Conservation (phyloP, 106 monocot species). For the Dendrobium nobile region DNA sequence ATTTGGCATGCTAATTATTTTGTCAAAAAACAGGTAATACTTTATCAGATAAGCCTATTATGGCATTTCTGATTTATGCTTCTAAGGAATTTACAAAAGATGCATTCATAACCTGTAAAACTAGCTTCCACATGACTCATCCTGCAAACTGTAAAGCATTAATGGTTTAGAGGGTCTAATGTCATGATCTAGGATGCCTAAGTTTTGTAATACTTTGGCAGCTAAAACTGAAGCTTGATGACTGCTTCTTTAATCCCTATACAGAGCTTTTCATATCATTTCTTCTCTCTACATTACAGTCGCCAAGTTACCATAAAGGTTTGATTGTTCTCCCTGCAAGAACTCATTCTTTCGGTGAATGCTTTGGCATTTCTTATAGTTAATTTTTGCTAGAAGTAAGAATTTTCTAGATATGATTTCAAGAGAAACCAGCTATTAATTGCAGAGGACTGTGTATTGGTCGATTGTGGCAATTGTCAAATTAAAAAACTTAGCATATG, state of each 20-base stretch:
- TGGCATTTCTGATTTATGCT: not conserved
- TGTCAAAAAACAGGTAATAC: not conserved
- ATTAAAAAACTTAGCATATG: no score
- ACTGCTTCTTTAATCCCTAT: not conserved
- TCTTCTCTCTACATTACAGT: not conserved
- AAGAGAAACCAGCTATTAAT: not conserved
- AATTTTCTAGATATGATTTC: not conserved
- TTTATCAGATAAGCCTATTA: not conserved
- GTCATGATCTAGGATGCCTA: not conserved
- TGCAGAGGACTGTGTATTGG: no score
- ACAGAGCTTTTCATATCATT: not conserved
- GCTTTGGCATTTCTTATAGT: not conserved
- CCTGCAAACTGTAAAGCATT: not conserved
- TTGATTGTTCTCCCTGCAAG: not conserved
- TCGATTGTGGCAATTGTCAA: no score
- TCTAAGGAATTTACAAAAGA: not conserved
- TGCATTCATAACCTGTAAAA: not conserved
- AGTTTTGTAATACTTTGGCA: not conserved
- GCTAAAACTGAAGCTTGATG: not conserved
- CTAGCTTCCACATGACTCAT: not conserved
- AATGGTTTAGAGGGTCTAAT: conserved; percentile 2
- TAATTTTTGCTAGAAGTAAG: not conserved
- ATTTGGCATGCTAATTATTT: no score
- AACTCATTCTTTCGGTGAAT: not conserved
- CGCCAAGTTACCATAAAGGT: not conserved